Evolutionary conservation across 2,329 filamentous ascomycete genomes (phyloP).

Genomic region (Fusarium foetens): DNA sequence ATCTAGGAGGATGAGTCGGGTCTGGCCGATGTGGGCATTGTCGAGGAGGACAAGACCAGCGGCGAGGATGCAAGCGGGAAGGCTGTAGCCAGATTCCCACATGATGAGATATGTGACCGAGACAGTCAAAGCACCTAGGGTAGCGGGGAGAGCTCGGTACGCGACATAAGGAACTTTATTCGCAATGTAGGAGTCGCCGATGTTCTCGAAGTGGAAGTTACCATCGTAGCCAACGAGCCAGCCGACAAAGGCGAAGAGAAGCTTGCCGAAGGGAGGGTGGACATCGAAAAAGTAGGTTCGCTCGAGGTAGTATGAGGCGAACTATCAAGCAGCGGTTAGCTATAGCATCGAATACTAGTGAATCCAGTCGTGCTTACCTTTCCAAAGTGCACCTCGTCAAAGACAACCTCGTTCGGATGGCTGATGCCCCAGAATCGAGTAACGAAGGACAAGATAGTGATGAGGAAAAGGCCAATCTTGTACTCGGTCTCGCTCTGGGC

Average conservation of each 20-base stretch:
- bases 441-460: constrained; percentile 86
- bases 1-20: constrained; percentile 92
- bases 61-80: constrained; percentile 90
- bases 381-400: constrained; percentile 99
- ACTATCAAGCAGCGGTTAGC: constrained; percentile 55
- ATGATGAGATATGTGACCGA: constrained; percentile 96
- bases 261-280: constrained; percentile 97
- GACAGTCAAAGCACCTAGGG: constrained; percentile 91
- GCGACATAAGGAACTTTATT: constrained; percentile 98
- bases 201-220: constrained; percentile 98
- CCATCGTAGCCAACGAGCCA: constrained; percentile 98
- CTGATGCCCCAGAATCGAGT: constrained; percentile 97
- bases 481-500: constrained; percentile 80
- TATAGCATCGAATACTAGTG: background rate
- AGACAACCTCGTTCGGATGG: constrained; percentile 96
- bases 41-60: constrained; percentile 90
- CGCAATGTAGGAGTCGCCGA: constrained; percentile 95
- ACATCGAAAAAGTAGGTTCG: constrained; percentile 99
- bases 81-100: constrained; percentile 99
- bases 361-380: constrained; percentile 72
- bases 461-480: constrained; percentile 77
- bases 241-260: constrained; percentile 95
- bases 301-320: constrained; percentile 86
- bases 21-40: constrained; percentile 98
- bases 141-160: constrained; percentile 91